A percentile compares a stretch with the other conserved stretches of the same genome.
These are phyloP conservation scores for Escovopsis sp. DNA, from an alignment of 2,329 filamentous ascomycete species.

Conservation along the genomic window DNA sequence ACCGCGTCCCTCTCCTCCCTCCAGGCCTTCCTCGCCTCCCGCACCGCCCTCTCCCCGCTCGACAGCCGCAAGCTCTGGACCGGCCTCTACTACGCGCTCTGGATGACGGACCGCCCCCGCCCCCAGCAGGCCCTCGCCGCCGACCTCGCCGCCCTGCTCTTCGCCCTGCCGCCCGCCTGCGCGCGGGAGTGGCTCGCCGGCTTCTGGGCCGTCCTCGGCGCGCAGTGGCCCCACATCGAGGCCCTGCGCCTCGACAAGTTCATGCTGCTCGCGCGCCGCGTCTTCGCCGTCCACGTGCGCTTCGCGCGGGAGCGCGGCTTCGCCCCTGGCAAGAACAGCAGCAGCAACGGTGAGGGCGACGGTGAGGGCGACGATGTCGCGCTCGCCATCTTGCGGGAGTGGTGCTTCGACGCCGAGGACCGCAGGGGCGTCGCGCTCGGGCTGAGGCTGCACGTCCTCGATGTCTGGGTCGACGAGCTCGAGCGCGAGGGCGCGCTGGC, in stretches of 20 bases:
- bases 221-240: conserved; percentile 62
- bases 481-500: conserved; percentile 50
- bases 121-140: conserved; percentile 72
- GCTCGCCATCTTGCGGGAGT: conserved; percentile 14
- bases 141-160: conserved; percentile 56
- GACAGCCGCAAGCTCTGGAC: conserved; percentile 88
- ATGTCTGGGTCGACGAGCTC: conserved; percentile 85
- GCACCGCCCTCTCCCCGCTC: conserved; percentile 42
- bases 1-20: conserved; percentile 66
- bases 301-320: conserved; percentile 24
- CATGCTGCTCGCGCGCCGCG: conserved; percentile 65
- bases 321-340: conserved; percentile 6
- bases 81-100: conserved; percentile 82
- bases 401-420: conserved; percentile 21
- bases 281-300: conserved; percentile 55
- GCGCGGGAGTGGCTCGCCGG: conserved; percentile 38
- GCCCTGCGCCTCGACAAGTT: conserved; percentile 85
- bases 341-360: too few species aligned
- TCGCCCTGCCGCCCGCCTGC: conserved; percentile 36
- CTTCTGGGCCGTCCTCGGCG: conserved; percentile 57
- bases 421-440: conserved; percentile 59
- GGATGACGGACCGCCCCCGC: conserved; percentile 84
- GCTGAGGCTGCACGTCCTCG: conserved; percentile 70
- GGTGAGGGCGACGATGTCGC: conserved; percentile 15
- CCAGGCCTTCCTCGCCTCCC: conserved; percentile 57